A percentile compares a stretch with the other conserved stretches of the same genome.
phyloP scores from a whole-genome alignment of 306 rosid species.

The Vigna reflexopilosa region DNA sequence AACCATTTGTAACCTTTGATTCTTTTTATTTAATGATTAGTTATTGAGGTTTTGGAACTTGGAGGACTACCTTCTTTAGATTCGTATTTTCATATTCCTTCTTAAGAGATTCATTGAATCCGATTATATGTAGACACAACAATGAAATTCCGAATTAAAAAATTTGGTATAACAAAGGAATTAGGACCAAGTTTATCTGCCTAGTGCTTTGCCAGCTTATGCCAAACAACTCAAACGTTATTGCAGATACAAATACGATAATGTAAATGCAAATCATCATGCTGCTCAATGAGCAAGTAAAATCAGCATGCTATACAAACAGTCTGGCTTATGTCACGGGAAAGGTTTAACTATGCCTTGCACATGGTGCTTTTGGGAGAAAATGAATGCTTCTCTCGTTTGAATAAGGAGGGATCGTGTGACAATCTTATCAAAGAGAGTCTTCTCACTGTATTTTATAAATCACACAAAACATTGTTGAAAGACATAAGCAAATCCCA shows the following conservation, averaged over 20 bases:
- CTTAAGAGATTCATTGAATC: background rate
- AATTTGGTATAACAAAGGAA: slow-evolving; percentile 10
- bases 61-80: background rate
- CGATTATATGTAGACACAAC: slow-evolving; percentile 6
- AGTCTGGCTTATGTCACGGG: slow-evolving; percentile 39
- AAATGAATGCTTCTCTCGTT: slow-evolving; percentile 17
- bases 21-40: background rate
- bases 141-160: background rate
- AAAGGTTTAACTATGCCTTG: slow-evolving; percentile 45
- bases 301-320: slow-evolving; percentile 44
- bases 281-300: slow-evolving; percentile 44
- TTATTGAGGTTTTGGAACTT: background rate
- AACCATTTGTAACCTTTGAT: background rate
- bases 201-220: slow-evolving; percentile 41
- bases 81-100: background rate
- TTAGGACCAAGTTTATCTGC: slow-evolving; percentile 16
- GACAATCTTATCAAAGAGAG: slow-evolving; percentile 44
- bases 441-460: slow-evolving; percentile 34
- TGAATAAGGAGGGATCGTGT: slow-evolving; percentile 12
- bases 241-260: slow-evolving; percentile 34
- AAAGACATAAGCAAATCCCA: slow-evolving; percentile 41
- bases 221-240: slow-evolving; percentile 44
- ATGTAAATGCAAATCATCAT: slow-evolving; percentile 44
- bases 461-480: slow-evolving; percentile 43
- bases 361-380: slow-evolving; percentile 43